Percentiles rank a stretch among this genome's conserved stretches.
Evolutionary conservation across 257 asterid species (phyloP).

Genomic region (Solanum chilense): DNA sequence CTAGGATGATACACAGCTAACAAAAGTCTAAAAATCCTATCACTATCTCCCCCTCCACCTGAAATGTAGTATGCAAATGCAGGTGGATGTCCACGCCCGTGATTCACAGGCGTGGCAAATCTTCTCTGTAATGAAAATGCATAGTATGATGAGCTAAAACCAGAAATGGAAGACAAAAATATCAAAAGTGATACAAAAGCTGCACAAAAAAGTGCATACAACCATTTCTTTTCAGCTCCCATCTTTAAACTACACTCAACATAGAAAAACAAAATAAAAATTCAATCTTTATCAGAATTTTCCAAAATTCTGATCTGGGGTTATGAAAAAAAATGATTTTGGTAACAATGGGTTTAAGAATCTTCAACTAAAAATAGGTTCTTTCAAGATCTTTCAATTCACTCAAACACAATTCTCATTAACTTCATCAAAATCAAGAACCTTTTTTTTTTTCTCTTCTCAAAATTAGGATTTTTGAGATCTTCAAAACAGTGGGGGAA

Average conservation of each 20-base stretch:
- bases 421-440: background rate
- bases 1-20: slow-evolving; percentile 95
- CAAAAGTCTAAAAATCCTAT: slow-evolving; percentile 67
- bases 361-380: background rate
- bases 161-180: slow-evolving; percentile 59
- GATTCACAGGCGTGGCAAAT: slow-evolving; percentile 45
- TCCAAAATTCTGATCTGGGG: background rate
- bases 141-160: slow-evolving; percentile 71
- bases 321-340: background rate
- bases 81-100: slow-evolving; percentile 74
- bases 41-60: slow-evolving; percentile 70
- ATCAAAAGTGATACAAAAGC: slow-evolving; percentile 71
- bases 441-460: background rate
- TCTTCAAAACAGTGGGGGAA: background rate
- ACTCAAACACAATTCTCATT: background rate
- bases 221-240: slow-evolving; percentile 97
- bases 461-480: background rate
- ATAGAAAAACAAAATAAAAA: background rate
- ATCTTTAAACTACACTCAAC: background rate
- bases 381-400: background rate
- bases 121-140: slow-evolving; percentile 50
- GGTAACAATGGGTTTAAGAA: background rate
- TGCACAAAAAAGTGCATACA: slow-evolving; percentile 78
- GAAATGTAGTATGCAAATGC: slow-evolving; percentile 82
- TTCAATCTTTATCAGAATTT: background rate